Evolutionary conservation across 2,329 filamentous ascomycete genomes (phyloP).

Genomic region (Fusarium gaditjirri): DNA sequence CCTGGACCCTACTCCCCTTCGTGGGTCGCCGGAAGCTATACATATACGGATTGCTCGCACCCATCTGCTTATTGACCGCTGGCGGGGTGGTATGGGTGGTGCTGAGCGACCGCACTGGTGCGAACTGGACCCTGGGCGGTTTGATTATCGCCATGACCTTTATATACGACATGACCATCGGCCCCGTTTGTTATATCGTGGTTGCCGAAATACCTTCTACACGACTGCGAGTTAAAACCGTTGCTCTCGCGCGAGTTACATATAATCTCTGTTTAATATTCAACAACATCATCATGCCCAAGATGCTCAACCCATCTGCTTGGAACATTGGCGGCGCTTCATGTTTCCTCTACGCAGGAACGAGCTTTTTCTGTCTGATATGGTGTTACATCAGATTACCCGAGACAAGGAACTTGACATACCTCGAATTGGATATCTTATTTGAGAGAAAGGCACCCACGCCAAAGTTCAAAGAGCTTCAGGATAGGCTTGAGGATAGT

Average conservation of each 20-base stretch:
- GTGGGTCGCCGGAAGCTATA: conserved; percentile 56
- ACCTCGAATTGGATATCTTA: conserved; percentile 44
- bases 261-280: conserved; percentile 41
- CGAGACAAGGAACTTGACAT: conserved; percentile 43
- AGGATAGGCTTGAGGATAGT: conserved; percentile 34
- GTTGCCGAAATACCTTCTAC: conserved; percentile 54
- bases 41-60: conserved; percentile 48
- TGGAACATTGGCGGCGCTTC: conserved; percentile 44
- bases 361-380: conserved; percentile 33
- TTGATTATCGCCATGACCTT: conserved; percentile 56
- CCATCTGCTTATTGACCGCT: conserved; percentile 47
- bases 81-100: conserved; percentile 53
- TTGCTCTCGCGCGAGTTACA: conserved; percentile 51
- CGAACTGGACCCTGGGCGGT: conserved; percentile 51
- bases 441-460: conserved; percentile 45
- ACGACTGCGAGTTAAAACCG: conserved; percentile 53
- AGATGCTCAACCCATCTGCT: conserved; percentile 44
- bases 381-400: conserved; percentile 46
- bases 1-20: conserved; percentile 52
- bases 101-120: conserved; percentile 37
- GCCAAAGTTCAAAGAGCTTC: conserved; percentile 47
- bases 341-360: conserved; percentile 40
- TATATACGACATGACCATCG: conserved; percentile 47
- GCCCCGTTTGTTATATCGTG: conserved; percentile 49
- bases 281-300: conserved; percentile 44